Conservation (phyloP, 208 protist genomes). For the Sergeia podlipaevii region DNA sequence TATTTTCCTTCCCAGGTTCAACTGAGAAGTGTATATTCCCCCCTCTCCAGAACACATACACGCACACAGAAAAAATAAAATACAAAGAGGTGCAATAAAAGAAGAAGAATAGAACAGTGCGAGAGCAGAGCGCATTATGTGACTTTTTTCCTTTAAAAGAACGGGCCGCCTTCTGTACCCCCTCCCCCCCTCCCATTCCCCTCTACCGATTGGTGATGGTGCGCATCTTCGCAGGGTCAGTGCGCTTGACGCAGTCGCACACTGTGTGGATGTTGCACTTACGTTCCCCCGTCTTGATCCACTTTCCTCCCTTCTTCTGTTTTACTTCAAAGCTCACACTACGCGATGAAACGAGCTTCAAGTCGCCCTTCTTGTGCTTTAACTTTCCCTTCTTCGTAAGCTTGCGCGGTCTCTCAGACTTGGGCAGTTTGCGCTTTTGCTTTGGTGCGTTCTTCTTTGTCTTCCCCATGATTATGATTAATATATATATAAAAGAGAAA, state of each 20-base stretch:
- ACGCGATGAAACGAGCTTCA: slow-evolving; percentile 68
- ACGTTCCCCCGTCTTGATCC: slow-evolving; percentile 71
- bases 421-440: slow-evolving; percentile 78
- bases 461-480: slow-evolving; percentile 68
- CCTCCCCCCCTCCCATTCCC: neutral
- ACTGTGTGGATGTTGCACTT: slow-evolving; percentile 90
- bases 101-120: too few species aligned
- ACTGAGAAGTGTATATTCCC: too few species aligned
- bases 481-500: neutral
- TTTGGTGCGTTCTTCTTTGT: slow-evolving; percentile 74
- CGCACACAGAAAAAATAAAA: too few species aligned
- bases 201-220: slow-evolving; percentile 75
- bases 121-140: too few species aligned
- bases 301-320: slow-evolving; percentile 86
- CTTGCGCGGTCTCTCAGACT: slow-evolving; percentile 70
- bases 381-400: slow-evolving; percentile 82
- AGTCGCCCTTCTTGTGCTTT: slow-evolving; percentile 79
- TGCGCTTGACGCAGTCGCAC: slow-evolving; percentile 86
- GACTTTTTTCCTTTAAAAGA: too few species aligned
- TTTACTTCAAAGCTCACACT: slow-evolving; percentile 82
- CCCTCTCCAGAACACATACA: too few species aligned
- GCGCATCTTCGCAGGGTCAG: slow-evolving; percentile 81
- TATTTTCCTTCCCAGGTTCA: too few species aligned
- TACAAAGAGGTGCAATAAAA: too few species aligned
- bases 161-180: too few species aligned